Conservation (phyloP, 139 green algal genomes). For the Desmodesmus armatus region DNA sequence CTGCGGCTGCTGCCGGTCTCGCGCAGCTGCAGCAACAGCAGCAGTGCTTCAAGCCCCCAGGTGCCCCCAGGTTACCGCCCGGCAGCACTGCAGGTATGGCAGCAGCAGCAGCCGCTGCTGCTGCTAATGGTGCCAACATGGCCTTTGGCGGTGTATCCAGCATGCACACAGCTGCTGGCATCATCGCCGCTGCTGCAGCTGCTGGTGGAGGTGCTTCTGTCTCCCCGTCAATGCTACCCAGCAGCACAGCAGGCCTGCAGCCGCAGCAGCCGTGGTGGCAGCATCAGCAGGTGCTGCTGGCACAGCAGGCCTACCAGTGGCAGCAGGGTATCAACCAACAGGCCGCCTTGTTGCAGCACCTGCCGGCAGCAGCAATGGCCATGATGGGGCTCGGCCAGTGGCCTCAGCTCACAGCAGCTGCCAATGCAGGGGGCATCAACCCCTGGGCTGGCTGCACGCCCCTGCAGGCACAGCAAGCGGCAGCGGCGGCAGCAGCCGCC, state of each 20-base stretch:
- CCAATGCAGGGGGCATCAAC: conserved; percentile 21
- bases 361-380: conserved; percentile 25
- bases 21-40: background rate
- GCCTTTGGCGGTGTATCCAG: too few relatives aligned
- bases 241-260: background rate
- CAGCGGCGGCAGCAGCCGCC: conserved; percentile 14
- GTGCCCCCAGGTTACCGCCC: background rate
- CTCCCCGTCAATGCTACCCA: too few relatives aligned
- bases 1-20: too few relatives aligned
- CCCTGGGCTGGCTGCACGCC: conserved; percentile 15
- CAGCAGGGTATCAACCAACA: conserved; percentile 8
- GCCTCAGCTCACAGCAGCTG: background rate
- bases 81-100: background rate
- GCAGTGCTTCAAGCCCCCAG: background rate
- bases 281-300: conserved; percentile 40
- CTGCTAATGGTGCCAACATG: background rate
- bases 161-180: too few relatives aligned
- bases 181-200: background rate
- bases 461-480: conserved; percentile 19
- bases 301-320: conserved; percentile 33
- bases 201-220: too few relatives aligned
- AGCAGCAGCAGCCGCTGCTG: conserved; percentile 24
- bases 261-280: conserved; percentile 23
- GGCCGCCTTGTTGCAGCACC: conserved; percentile 23
- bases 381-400: conserved; percentile 9